Conservation (phyloP, 2,329 filamentous ascomycete species). For the Colletotrichum trifolii region DNA sequence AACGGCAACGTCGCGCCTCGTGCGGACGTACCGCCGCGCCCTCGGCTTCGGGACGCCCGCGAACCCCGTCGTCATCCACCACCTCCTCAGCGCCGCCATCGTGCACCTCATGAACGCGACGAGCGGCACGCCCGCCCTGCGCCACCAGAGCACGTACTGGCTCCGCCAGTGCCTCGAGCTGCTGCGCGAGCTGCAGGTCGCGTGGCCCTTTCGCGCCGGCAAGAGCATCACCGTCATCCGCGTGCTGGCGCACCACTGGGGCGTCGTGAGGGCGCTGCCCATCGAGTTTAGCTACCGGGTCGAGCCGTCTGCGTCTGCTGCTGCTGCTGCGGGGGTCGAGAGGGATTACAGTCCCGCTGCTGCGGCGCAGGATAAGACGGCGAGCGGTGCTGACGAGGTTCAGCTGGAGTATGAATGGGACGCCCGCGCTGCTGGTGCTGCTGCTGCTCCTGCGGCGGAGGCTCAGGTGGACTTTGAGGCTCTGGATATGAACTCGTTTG, state of each 20-base stretch:
- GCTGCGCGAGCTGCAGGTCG: conserved; percentile 13
- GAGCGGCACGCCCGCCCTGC: conserved; percentile 27
- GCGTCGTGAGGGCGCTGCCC: conserved; percentile 28
- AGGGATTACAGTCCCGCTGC: neutral
- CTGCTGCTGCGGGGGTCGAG: neutral
- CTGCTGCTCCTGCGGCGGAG: neutral
- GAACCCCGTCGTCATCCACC: conserved; percentile 37
- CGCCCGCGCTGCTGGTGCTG: neutral
- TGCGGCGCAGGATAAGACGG: neutral
- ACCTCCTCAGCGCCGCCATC: conserved; percentile 37
- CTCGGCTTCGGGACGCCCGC: conserved; percentile 30
- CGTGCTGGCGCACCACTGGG: conserved; percentile 25
- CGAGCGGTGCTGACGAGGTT: neutral
- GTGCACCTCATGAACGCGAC: conserved; percentile 38
- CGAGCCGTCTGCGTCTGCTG: neutral
- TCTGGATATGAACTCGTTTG: conserved; percentile 13
- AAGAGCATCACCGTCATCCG: conserved; percentile 30
- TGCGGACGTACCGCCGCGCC: conserved; percentile 31
- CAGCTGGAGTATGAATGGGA: conserved; percentile 29
- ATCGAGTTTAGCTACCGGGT: conserved; percentile 18
- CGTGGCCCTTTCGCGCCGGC: conserved; percentile 17
- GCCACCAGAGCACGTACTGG: conserved; percentile 35
- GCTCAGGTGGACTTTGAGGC: neutral
- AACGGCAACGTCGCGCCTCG: conserved; percentile 25
- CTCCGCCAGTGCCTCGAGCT: conserved; percentile 36